phyloP scores from a whole-genome alignment of 441 rosid genomes.

The Erodium texanum region DNA sequence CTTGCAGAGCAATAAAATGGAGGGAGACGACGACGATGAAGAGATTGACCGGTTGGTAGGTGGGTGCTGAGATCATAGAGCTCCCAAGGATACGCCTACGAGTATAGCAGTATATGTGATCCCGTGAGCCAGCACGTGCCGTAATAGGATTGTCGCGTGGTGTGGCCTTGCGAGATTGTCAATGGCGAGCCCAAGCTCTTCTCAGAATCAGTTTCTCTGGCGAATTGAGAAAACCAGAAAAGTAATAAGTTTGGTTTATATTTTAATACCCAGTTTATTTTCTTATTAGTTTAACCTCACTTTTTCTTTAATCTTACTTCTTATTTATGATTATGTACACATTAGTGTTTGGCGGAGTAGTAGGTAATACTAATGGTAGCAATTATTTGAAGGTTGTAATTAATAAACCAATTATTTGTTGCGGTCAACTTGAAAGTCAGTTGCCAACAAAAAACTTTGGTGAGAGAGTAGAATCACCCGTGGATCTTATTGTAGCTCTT shows the following conservation, averaged over 20 bases:
- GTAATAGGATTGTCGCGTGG: background rate
- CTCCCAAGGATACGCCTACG: background rate
- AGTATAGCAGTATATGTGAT: background rate
- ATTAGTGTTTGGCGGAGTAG: too few species aligned
- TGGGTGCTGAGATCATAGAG: background rate
- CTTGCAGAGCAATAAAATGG: background rate
- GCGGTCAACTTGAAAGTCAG: background rate
- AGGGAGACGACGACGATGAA: background rate
- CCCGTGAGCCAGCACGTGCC: background rate
- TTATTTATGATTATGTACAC: too few species aligned
- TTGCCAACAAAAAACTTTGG: background rate
- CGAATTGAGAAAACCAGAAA: too few species aligned
- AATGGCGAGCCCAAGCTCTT: background rate
- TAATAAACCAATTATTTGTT: too few species aligned
- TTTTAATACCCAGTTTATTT: too few species aligned
- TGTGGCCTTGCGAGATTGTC: background rate
- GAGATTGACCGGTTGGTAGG: background rate
- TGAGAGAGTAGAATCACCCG: too few species aligned
- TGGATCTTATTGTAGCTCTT: too few species aligned
- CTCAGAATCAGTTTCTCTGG: background rate
- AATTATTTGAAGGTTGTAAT: background rate
- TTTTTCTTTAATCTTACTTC: too few species aligned
- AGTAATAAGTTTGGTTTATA: too few species aligned
- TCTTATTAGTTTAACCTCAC: too few species aligned
- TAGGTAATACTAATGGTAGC: background rate